Evolutionary conservation across 345 rosid genomes (phyloP).

Genomic region (Dipteronia dyeriana): DNA sequence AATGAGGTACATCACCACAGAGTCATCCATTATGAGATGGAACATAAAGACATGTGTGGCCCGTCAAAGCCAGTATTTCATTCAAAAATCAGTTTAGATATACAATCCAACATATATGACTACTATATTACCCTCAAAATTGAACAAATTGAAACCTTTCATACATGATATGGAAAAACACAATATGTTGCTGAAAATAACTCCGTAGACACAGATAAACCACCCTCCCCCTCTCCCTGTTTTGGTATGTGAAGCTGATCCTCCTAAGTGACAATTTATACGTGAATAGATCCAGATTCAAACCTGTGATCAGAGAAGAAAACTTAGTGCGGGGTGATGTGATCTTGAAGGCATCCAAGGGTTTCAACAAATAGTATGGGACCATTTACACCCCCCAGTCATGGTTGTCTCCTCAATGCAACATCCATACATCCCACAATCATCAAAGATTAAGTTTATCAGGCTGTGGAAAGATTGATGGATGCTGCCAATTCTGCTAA

Average conservation of each 20-base stretch:
- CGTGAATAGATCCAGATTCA: neutral
- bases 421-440: conserved; percentile 5
- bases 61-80: neutral
- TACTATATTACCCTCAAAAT: neutral
- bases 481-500: conserved; percentile 61
- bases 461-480: conserved; percentile 31
- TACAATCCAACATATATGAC: neutral
- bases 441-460: conserved; percentile 2
- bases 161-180: neutral
- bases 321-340: neutral
- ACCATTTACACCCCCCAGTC: too few species aligned
- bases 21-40: neutral
- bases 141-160: neutral
- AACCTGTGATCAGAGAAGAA: conserved; percentile 8
- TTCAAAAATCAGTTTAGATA: neutral
- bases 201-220: conserved; percentile 3
- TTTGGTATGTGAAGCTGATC: neutral
- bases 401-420: conserved; percentile 8
- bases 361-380: neutral
- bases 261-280: neutral
- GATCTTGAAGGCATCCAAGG: conserved; percentile 9
- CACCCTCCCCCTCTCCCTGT: too few species aligned
- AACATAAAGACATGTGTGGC: neutral
- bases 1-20: neutral
- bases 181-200: conserved; percentile 1